These are phyloP conservation scores for Fusarium metavorans DNA, from an alignment of 2,329 filamentous ascomycete species.

Conservation along the genomic window DNA sequence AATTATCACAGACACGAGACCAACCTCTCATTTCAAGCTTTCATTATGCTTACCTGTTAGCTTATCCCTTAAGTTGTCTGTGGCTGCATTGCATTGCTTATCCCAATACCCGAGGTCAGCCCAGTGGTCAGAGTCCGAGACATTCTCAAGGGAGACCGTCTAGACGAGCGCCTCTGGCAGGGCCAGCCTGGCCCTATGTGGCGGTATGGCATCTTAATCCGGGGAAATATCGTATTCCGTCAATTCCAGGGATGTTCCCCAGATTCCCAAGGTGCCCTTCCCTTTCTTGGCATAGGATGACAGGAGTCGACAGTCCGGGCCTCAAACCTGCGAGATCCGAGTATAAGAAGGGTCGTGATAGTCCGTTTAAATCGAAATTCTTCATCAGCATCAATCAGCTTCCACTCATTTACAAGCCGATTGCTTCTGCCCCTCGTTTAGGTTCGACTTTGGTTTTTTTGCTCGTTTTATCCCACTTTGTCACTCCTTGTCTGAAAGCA, in stretches of 20 bases:
- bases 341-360: slow-evolving; percentile 30
- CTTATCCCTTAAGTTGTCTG: background rate
- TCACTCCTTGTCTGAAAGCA: slow-evolving; percentile 18
- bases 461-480: slow-evolving; percentile 24
- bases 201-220: background rate
- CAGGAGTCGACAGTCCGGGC: background rate
- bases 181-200: background rate
- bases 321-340: background rate
- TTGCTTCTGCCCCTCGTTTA: slow-evolving; percentile 36
- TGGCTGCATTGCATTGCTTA: background rate
- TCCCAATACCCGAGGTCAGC: background rate
- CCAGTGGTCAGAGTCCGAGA: slow-evolving; percentile 6
- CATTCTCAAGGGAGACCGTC: slow-evolving; percentile 20
- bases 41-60: background rate
- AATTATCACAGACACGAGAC: background rate
- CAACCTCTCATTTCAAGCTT: background rate
- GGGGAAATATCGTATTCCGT: slow-evolving; percentile 29
- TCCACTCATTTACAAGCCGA: slow-evolving; percentile 30
- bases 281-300: background rate
- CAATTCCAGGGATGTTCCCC: slow-evolving; percentile 33
- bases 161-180: background rate
- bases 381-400: slow-evolving; percentile 36
- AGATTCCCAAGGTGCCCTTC: background rate
- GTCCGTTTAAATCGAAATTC: background rate
- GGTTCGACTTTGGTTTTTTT: slow-evolving; percentile 23